Base-by-base conservation (phyloP, 1,139 yeast species). In the Sugiyamaella castrensis region DNA sequence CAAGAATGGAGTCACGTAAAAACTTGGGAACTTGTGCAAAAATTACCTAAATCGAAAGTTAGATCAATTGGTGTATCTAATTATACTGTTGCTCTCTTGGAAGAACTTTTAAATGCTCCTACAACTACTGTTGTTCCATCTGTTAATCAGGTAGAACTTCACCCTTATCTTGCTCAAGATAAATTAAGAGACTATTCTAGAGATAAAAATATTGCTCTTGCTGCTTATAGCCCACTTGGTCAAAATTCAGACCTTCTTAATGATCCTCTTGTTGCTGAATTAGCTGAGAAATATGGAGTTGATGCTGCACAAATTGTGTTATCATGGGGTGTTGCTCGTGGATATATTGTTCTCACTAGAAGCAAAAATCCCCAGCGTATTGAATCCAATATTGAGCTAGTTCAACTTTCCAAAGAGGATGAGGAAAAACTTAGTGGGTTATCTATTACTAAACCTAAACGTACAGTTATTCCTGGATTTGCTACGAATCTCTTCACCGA, bases 1-100 rank as follows among this genome's bases (percentile, higher is more conserved):
- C 24, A 19, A 19, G 24, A 5, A 19, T 41, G 45, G 45, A 15
- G 9, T 32, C 40, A 13, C 3, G 30, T 41, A 19, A 32, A 33
- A 16, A 41, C 38, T 43, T 87, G 86, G 79, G 79, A 79, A 64
- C 67, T 70, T 48, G 71, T 87, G 72, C 89, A 87, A 69, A 72
- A 77, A 55, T 68, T 86, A 50, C 56, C 53, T 43, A 72, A 79
- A 54, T 69, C 81, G 2, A 80, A 81, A 67, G 70, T 79, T 38
- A 79, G 73, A 62, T 78, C 88, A 34, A 75, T 87, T 62, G 96
- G 96, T 56, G 84, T 87, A 37, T 84, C 91, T 40, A 87, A 87
- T 71, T 83, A 79, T 66, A 76, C 85, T 19, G 67, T 76, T 33
- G 66, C 40, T 75, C 77, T 58, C 59, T 85, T 53, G 38, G 71